Percentiles rank a stretch among this genome's conserved stretches.
These are phyloP conservation scores for Astraeus odoratus DNA, from an alignment of 768 basidiomycete species.

Conservation along the genomic window DNA sequence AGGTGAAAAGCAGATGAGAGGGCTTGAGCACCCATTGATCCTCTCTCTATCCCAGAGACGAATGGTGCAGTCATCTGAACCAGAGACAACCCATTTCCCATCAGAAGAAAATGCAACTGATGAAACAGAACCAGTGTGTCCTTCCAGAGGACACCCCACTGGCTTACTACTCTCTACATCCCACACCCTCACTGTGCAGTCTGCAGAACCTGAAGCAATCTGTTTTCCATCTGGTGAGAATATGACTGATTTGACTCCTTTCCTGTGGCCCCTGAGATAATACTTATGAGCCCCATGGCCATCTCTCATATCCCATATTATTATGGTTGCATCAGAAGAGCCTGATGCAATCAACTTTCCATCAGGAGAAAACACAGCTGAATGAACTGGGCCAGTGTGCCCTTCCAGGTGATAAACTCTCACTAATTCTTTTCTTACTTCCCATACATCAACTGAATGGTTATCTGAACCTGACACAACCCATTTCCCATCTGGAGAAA, in stretches of 20 bases:
- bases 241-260: neutral
- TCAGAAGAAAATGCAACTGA: neutral
- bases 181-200: conserved; percentile 9
- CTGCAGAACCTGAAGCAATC: conserved; percentile 6
- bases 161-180: conserved; percentile 20
- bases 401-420: neutral
- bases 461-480: neutral
- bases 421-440: neutral
- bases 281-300: neutral
- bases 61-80: neutral
- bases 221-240: neutral
- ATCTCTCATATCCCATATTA: conserved; percentile 7
- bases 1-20: neutral
- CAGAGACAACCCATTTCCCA: neutral
- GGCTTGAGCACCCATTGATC: neutral
- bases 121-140: conserved; percentile 8
- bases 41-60: neutral
- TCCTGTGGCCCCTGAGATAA: neutral
- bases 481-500: neutral
- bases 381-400: neutral
- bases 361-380: neutral
- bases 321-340: conserved; percentile 7
- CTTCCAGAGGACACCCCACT: neutral
- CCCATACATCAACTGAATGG: neutral
- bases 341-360: conserved; percentile 3